Evolutionary conservation across 257 asterid genomes (phyloP), one percentile per base, ranked within the genome.

Genomic region (Perilla frutescens): DNA sequence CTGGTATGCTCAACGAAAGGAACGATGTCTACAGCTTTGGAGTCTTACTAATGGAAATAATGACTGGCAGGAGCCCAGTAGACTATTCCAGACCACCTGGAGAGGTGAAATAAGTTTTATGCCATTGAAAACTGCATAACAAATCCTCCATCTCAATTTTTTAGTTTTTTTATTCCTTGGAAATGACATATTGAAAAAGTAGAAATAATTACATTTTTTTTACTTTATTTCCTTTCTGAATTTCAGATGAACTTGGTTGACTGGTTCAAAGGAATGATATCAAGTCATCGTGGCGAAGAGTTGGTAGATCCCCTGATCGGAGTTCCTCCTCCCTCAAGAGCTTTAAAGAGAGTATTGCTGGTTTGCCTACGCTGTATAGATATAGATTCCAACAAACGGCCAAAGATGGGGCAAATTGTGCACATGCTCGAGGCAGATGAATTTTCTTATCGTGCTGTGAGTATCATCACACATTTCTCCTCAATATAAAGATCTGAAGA

Each of bases 371-470:
- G 99, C 49, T 95, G 97, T 71, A 86, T 90, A 62, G 98, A 95
- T 79, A 60, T 89, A 80, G 96, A 95, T 71, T 91, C 95, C 32
- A 83, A 81, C 79, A 91, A 95, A 86, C 89, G 99, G 59, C 99
- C 99, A 29, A 95, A 86, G 88, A 95, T 95, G 98, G 97, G 99
- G 32, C 99, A 95, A 82, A 87, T 95, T 54, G 91, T 90, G 34
- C 96, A 95, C 79, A 95, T 95, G 99, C 99, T 95, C 15, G 99
- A 95, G 86, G 91, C 98, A 32, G 98, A 92, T 75, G 97, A 90
- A 67, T 85, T 87, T 66, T 88, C 97, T 64, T 90, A 76, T 76
- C 97, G 93, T 40, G 32, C 86, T 54, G 98, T 92, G 79, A 85
- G 96, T 70, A 8, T 39, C 50, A 61, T 7, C 1, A 45, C 57